phyloP scores from a whole-genome alignment of 768 basidiomycete genomes.

The Paxillus rubicundulus region DNA sequence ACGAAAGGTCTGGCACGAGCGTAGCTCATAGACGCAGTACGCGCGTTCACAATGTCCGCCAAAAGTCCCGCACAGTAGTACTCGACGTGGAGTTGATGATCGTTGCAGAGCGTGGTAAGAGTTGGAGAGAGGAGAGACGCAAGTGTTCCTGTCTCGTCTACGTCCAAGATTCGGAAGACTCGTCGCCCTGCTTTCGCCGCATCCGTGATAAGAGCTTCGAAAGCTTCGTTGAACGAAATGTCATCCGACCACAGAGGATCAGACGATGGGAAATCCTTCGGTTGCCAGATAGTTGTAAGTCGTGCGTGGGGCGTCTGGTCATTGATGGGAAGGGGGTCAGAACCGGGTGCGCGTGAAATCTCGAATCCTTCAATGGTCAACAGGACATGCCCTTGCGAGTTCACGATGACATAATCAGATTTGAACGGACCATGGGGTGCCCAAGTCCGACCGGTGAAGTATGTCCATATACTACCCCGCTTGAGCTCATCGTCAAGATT shows the following conservation, averaged over 20 bases:
- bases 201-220: constrained; percentile 1
- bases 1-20: constrained; percentile 7
- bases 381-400: constrained; percentile 14
- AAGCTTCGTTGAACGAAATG: background rate
- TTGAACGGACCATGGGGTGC: constrained; percentile 11
- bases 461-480: constrained; percentile 8
- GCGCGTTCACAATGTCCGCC: constrained; percentile 1
- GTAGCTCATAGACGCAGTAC: constrained; percentile 1
- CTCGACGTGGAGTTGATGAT: constrained; percentile 1
- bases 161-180: constrained; percentile 8
- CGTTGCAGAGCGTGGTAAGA: background rate
- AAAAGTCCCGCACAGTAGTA: constrained; percentile 9
- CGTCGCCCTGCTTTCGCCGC: constrained; percentile 1
- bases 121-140: constrained; percentile 1
- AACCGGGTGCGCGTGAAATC: constrained; percentile 15
- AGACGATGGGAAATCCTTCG: constrained; percentile 8
- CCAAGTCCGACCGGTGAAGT: constrained; percentile 10
- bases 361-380: constrained; percentile 24
- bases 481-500: constrained; percentile 5
- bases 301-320: constrained; percentile 15
- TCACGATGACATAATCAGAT: constrained; percentile 14
- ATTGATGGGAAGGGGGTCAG: constrained; percentile 10
- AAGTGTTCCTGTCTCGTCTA: constrained; percentile 1
- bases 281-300: constrained; percentile 20
- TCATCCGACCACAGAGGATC: background rate